Conservation (phyloP, 2,329 filamentous ascomycete species). For the Aspergillus sp. region DNA sequence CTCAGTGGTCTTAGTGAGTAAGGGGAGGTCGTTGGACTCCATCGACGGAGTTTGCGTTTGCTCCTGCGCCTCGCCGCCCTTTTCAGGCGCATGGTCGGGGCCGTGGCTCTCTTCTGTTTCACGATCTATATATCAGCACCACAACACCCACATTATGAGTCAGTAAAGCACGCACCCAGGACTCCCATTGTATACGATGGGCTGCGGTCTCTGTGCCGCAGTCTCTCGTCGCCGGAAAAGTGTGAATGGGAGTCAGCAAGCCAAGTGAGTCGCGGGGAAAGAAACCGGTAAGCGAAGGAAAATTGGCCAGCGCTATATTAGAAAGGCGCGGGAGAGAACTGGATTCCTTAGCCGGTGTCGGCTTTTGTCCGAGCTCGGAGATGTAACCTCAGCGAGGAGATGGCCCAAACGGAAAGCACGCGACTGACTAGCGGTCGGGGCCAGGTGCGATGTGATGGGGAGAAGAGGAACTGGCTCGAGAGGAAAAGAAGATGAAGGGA, state of each 20-base stretch:
- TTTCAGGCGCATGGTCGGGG: conserved; percentile 9
- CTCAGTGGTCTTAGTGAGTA: conserved; percentile 50
- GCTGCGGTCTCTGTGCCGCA: not conserved
- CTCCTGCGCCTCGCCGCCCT: conserved; percentile 17
- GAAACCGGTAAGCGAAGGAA: not conserved
- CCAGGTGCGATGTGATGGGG: not conserved
- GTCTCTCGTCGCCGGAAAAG: not conserved
- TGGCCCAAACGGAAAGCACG: not conserved
- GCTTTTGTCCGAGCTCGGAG: conserved; percentile 7
- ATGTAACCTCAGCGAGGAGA: not conserved
- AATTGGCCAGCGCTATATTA: not conserved
- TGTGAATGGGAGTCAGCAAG: not conserved
- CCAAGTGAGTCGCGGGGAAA: not conserved
- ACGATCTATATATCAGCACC: conserved; percentile 5
- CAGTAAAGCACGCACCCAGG: not conserved
- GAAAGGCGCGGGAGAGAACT: not conserved
- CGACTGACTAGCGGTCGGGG: not conserved
- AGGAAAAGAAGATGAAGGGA: not conserved
- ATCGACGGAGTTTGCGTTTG: conserved; percentile 7
- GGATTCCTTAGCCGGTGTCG: conserved; percentile 4
- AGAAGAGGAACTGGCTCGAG: not conserved
- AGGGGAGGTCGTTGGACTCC: conserved; percentile 25
- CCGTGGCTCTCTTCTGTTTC: conserved; percentile 5
- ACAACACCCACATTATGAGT: not conserved
- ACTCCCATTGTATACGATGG: conserved; percentile 1